Base-by-base conservation (phyloP, 441 rosid genomes). In the Croton laevigatus region DNA sequence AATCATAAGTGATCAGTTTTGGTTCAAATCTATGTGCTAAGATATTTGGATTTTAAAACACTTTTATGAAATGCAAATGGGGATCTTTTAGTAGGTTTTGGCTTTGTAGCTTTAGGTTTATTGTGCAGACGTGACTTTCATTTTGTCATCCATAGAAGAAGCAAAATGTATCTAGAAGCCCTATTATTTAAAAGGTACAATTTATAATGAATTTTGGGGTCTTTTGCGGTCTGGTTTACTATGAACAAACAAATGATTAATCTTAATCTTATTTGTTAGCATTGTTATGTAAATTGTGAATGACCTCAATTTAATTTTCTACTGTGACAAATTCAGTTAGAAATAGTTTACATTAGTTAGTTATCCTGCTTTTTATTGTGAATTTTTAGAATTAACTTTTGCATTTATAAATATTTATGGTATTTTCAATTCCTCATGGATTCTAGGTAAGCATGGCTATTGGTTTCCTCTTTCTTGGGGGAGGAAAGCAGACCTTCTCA, bases 381-480 rank as follows among this genome's bases (percentile, higher is more conserved):
- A 23, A 0, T 58, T 51, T 38, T 37, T 14, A 52, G 3, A 48
- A 37, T 7, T 4, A 16, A n/a, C 12, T 69, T 58, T 59, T 66
- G 51, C 69, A 68, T n/a, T n/a, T 46, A 52, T 72, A 64, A 73
- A 52, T 68, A 14, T 69, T 74, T 34, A 37, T 81, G 71, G 32
- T 67, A 36, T 66, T 11, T 74, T 8, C 55, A 40, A 49, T 17
- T 57, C 63, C 73, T 52, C 52, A 42, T 75, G 70, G 42, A 71
- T 70, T 78, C 73, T 72, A 95, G 99, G 93, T 95, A 73, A 95
- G 98, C 88, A 78, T 95, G 81, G 95, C 98, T 49, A 88, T 79
- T 42, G 99, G 99, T 42, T 95, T 95, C 85, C 78, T 95, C 83
- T 95, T 93, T 89, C 98, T 95, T 64, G 98, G 97, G 69, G 98